phyloP scores from a whole-genome alignment of 2,329 filamentous ascomycete genomes.

The Colletotrichum zoysiae region DNA sequence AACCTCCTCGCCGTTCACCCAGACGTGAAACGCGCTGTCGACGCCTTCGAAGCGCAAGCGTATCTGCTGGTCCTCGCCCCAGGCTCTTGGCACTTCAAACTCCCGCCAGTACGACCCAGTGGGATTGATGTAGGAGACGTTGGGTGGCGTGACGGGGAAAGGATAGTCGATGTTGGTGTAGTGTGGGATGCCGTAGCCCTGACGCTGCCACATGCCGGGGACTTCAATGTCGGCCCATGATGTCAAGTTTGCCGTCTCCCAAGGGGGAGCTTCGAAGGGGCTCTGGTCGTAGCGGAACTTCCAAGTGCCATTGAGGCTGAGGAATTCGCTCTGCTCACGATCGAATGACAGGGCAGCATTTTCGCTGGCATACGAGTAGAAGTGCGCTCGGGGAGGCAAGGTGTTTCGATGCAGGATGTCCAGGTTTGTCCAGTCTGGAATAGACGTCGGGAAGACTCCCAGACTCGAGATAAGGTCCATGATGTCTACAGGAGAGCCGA shows the following conservation, averaged over 20 bases:
- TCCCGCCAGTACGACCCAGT: constrained; percentile 71
- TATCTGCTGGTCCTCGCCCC: constrained; percentile 64
- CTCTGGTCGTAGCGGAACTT: constrained; percentile 53
- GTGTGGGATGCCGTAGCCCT: constrained; percentile 73
- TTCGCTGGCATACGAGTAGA: constrained; percentile 63
- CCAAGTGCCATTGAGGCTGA: constrained; percentile 59
- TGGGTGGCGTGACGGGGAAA: constrained; percentile 75
- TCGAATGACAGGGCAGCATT: constrained; percentile 61
- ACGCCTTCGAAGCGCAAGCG: constrained; percentile 80
- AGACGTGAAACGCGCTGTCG: constrained; percentile 78
- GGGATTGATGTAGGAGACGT: constrained; percentile 73
- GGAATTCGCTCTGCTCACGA: constrained; percentile 50
- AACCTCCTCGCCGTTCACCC: constrained; percentile 74
- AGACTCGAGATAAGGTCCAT: constrained; percentile 33
- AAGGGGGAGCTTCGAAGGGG: constrained; percentile 47
- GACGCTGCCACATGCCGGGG: constrained; percentile 75
- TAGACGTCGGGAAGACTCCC: constrained; percentile 35
- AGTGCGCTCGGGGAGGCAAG: constrained; percentile 66
- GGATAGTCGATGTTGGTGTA: constrained; percentile 79
- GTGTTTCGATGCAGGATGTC: constrained; percentile 68
- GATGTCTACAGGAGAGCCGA: not conserved
- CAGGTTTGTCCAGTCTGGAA: constrained; percentile 72
- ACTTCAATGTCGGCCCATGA: constrained; percentile 68
- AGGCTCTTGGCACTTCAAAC: constrained; percentile 64
- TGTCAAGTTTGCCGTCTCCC: constrained; percentile 33